Base-by-base conservation (phyloP, 345 rosid genomes). In the Rhizophora apiculata region DNA sequence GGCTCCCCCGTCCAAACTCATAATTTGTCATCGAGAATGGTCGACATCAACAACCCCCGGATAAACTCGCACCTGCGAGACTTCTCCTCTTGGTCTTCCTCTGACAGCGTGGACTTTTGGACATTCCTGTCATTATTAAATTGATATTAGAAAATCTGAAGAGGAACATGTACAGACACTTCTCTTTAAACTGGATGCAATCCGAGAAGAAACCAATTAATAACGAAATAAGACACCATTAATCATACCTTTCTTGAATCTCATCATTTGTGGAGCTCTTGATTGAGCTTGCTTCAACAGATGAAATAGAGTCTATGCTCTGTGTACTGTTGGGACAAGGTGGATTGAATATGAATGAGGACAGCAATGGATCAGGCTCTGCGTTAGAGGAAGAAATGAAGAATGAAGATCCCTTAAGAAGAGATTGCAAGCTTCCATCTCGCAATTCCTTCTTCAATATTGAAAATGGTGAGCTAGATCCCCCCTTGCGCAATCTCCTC, bases 331-430 rank as follows among this genome's bases (percentile, higher is more conserved):
- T 85, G 27, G 52, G 69, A 22, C 73, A 24, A 59, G 85, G 81
- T 0, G 85, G 64, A 76, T 27, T 85, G 63, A 85, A 78, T 26
- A 90, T 83, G 73, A 92, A 90, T 2, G 95, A 86, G 2, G 96
- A 87, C 53, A 92, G 63, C 79, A 92, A 68, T 3, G 89, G 86
- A 80, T 92, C 96, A 57, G 91, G 81, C 56, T 88, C 94, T 52
- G 84, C 68, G 60, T 75, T 87, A 48, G 86, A 77, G 29, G 90
- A 76, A 30, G 91, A 81, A 76, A 82, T 62, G 59, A 81, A 64
- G 76, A 43, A 75, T 6, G 87, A 81, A 19, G 96, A 85, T 54
- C 95, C 95, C 49, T 85, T 85, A n/a, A 83, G 84, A 74, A 88
- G 86, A 68, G 95, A 78, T 54, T 87, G 92, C 65, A 86, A 65